These are phyloP conservation scores for Metschnikowia gruessii DNA, from an alignment of 805 yeast genomes.

Conservation along the genomic window DNA sequence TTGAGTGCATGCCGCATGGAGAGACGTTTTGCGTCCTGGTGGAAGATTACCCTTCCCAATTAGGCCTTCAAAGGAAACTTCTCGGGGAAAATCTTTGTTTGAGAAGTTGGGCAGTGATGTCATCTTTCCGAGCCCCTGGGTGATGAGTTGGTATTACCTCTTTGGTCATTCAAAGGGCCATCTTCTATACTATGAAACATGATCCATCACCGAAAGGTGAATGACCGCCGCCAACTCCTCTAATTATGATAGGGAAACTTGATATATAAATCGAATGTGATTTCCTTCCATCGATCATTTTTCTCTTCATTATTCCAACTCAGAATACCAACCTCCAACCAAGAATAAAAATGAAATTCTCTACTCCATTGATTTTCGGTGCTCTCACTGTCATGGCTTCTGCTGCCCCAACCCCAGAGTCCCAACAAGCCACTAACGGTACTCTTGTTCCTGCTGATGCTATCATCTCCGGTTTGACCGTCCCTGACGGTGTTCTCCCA, in stretches of 20 bases:
- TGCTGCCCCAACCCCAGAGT: slow-evolving; percentile 10
- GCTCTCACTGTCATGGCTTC: slow-evolving; percentile 9
- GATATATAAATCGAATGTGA: neutral
- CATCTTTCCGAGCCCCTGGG: neutral
- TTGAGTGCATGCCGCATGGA: slow-evolving; percentile 7
- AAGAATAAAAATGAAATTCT: slow-evolving; percentile 11
- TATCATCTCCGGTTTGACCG: slow-evolving; percentile 11
- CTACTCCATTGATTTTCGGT: slow-evolving; percentile 12
- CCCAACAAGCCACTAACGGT: neutral
- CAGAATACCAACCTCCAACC: neutral
- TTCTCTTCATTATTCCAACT: neutral
- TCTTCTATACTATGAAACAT: neutral
- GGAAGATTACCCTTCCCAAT: slow-evolving; percentile 4
- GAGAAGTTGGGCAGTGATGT: neutral
- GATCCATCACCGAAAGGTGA: neutral
- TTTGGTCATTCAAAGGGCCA: slow-evolving; percentile 8
- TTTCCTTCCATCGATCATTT: neutral
- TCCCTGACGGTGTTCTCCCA: slow-evolving; percentile 14
- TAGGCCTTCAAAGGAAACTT: slow-evolving; percentile 11
- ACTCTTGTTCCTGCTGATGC: slow-evolving; percentile 15
- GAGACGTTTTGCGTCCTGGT: slow-evolving; percentile 7
- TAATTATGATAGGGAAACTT: too few species aligned
- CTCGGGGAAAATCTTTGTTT: slow-evolving; percentile 2
- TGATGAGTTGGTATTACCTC: neutral
- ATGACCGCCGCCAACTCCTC: too few species aligned